Evolutionary conservation across 371 early-diverging fungal genomes (phyloP), one percentile per base, ranked within the genome.

Genomic region (Apophysomyces ossiformis): DNA sequence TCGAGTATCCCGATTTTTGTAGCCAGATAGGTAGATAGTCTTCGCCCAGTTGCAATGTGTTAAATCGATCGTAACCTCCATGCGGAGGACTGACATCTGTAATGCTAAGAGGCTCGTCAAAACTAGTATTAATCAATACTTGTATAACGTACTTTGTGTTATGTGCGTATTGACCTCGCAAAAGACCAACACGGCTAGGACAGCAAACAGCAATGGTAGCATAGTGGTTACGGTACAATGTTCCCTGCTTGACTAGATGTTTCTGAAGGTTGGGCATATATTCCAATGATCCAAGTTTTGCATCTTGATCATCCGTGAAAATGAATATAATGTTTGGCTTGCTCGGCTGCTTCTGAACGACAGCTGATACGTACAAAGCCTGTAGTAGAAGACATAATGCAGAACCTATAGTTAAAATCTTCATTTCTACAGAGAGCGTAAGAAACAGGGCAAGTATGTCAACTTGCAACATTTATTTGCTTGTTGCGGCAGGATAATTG

Each of bases 241-340:
- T 87, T 7, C 90, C 90, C 67, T 87, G 65, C 7, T 88, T 57
- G 3, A 86, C 78, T 32, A 90, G 57, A 43, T 85, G 74, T 64
- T 89, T 89, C 69, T 90, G 81, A n/a, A 89, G 74, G 60, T 83
- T 69, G 1, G 90, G 90, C 83, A 87, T 83, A 67, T 86, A 85
- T 16, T 85, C 78, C 15, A 88, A 66, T 2, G 89, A 88, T 57
- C 85, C 75, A 70, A 85, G 62, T 5, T 64, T 66, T 12, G 75
- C 69, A 66, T 89, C 90, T 66, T 88, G 90, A 47, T 89, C 90
- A 67, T 89, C 90, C 0, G 87, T 85, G 58, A 89, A 76, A 57
- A 89, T 78, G 65, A 89, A 82, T 1, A 89, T 50, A 46, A 89
- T 85, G 67, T 89, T 89, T 15, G 90, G 89, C 44, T 73, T 72